Evolutionary conservation across 352 stramenopile genomes (phyloP), one percentile per base, ranked within the genome.

Genomic region (Globisporangium recalcitrans): DNA sequence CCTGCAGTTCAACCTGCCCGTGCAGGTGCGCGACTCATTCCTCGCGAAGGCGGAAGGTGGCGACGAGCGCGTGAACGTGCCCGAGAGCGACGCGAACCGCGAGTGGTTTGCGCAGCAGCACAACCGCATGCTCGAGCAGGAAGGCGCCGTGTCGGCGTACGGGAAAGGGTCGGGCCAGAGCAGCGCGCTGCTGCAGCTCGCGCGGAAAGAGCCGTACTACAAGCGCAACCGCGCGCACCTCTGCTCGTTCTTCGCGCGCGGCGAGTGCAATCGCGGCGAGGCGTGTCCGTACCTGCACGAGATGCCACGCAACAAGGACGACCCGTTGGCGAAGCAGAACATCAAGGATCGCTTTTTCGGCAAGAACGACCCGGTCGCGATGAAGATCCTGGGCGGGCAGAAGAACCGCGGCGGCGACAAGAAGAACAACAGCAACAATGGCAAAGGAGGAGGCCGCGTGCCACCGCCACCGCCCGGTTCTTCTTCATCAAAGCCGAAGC

Each of bases 1-100:
- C 77, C 77, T 99, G 65, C 94, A 98, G 73, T 99, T 98, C 72
- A 97, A 98, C 71, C 73, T 98, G 38, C 93, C 93, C 0, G 94
- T 98, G 52, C 90, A 98, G 68, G 92, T 98, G 52, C 83, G 95
- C 26, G 95, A 98, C 73, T 75, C 89, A 40, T 88, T 98, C 58
- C 67, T 95, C 64, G 75, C 81, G 11, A 77, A 65, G 22, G 82
- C 78, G 27, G 60, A 75, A 51, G 53, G 68, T 36, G 58, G 68
- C 22, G 66, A 81, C 9, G 69, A 80, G 42, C 60, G 83, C 19
- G 72, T 93, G 26, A 85, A 89, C 22, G 89, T 98, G 46, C 93
- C 92, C 19, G 91, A 98, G 73, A 97, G 87, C 67, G 85, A 96
- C 65, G 92, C 95, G 59, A 98, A 98, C 75, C 89, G 93, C 61